These are phyloP conservation scores for Candida incommunis DNA, from an alignment of 805 yeast species.

Conservation along the genomic window DNA sequence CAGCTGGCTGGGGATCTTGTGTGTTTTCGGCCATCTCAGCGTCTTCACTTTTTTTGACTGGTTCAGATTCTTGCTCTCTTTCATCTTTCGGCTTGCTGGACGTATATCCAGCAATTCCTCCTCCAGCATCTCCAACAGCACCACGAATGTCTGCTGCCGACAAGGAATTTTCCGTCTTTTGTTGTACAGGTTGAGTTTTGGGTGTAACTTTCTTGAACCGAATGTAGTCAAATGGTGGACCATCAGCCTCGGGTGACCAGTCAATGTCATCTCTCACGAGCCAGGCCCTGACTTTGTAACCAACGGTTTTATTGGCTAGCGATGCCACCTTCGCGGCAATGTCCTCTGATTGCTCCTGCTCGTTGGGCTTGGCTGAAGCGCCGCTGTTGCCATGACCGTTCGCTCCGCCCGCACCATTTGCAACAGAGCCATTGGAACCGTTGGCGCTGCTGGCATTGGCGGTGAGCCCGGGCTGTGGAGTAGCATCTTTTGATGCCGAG, in stretches of 20 bases:
- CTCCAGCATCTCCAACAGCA: slow-evolving; percentile 1
- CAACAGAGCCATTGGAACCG: neutral
- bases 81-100: neutral
- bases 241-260: neutral
- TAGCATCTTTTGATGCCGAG: too few relatives aligned
- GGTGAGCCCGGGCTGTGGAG: neutral
- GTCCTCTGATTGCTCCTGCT: neutral
- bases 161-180: neutral
- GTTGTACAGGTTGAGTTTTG: neutral
- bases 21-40: neutral
- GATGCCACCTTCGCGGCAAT: neutral
- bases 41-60: neutral
- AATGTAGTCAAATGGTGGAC: neutral
- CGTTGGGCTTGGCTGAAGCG: neutral
- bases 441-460: neutral
- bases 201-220: neutral
- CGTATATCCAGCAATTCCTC: neutral
- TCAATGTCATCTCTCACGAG: neutral
- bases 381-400: neutral
- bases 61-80: neutral
- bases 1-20: neutral
- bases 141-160: neutral
- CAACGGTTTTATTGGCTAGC: neutral
- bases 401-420: neutral
- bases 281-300: slow-evolving; percentile 1